phyloP scores from a whole-genome alignment of 371 early-diverging fungal species.

The Mortierella sp. region DNA sequence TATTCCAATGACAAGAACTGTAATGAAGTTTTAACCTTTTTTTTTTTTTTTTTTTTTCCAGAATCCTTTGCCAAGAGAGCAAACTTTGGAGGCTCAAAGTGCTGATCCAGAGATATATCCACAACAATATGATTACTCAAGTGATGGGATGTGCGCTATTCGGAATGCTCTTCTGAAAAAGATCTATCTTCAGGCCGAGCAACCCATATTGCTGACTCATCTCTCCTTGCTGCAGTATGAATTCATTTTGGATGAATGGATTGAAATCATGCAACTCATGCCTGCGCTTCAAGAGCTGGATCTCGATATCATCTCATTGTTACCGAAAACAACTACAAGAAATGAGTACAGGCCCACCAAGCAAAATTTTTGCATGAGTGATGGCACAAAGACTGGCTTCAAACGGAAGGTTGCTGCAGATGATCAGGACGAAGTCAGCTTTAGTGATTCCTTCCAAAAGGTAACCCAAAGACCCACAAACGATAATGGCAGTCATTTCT shows the following conservation, averaged over 20 bases:
- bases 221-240: conserved; percentile 20
- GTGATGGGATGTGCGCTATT: not conserved
- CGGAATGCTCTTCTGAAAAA: not conserved
- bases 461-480: no score
- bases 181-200: not conserved
- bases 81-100: not conserved
- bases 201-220: conserved; percentile 19
- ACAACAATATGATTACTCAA: not conserved
- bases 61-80: not conserved
- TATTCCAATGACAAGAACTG: no score
- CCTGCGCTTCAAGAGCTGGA: conserved; percentile 30
- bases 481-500: no score
- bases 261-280: conserved; percentile 28
- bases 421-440: no score
- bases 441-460: no score
- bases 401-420: no score
- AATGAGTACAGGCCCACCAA: no score
- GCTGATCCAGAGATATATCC: not conserved
- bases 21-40: not conserved
- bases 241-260: conserved; percentile 30
- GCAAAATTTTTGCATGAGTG: no score
- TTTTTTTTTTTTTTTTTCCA: not conserved
- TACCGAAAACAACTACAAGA: not conserved
- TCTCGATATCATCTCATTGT: conserved; percentile 16
- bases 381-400: no score